Evolutionary conservation across 2,329 filamentous ascomycete genomes (phyloP), one percentile per base, ranked within the genome.

Genomic region (Botrytis galanthina): DNA sequence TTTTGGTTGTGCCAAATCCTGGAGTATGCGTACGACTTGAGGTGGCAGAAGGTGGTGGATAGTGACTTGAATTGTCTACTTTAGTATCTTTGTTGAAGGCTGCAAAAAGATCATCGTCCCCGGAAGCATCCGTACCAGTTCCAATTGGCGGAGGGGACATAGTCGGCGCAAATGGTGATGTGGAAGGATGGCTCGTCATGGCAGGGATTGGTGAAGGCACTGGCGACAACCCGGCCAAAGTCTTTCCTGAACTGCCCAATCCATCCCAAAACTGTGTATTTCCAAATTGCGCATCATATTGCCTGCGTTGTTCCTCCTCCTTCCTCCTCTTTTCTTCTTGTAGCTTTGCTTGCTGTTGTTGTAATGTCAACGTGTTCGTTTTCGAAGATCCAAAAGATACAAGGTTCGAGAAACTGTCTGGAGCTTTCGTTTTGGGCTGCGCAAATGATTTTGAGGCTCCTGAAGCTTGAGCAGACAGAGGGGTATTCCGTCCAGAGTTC

Each of bases 331-430:
- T 93, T 82, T 91, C 89, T 6, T 86, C 87, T 76, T 90, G 87
- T 54, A 92, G 82, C 74, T 88, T 89, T 75, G 89, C 88, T 82
- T 93, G 93, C 79, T 94, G 91, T 82, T 97, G 93, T 76, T 92
- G 89, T 77, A 97, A 83, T 75, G 89, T 92, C 26, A 98, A 85
- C 76, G 92, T 96, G 81, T 90, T 91, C 44, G 87, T 88, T 71
- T 82, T 82, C 61, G 84, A 83, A 44, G 87, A 82, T 66, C 88
- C 88, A 78, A 92, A 90, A 77, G 87, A 90, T 75, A 94, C 86
- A 70, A 96, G 85, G 78, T 90, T 92, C 79, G 93, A 92, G 83
- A 96, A 96, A 84, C 91, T 94, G 80, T 96, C 93, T 74, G 84
- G 77, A 20, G 85, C 83, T 5, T 82, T 78, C 80, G 82, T 76